Evolutionary conservation across 305 asterid species (phyloP).

Genomic region (Ilex paraguariensis): DNA sequence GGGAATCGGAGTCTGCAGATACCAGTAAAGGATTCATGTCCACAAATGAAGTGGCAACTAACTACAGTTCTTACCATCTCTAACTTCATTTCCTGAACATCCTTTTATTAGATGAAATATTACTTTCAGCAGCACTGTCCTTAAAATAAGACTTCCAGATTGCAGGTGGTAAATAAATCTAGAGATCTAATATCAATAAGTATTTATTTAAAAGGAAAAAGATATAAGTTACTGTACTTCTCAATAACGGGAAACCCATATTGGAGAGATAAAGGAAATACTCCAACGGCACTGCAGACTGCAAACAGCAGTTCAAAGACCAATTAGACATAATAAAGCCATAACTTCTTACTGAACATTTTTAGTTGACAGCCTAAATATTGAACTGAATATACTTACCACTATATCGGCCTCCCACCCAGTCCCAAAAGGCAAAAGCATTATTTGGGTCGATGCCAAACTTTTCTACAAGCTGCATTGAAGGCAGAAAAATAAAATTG

Average conservation of each 20-base stretch:
- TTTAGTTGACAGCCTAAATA: no score
- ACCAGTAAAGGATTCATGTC: no score
- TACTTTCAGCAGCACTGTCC: no score
- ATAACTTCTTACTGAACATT: conserved; percentile 13
- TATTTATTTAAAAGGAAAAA: conserved; percentile 10
- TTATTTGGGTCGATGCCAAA: conserved; percentile 97
- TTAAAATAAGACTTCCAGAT: no score
- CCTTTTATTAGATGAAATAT: no score
- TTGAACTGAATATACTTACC: conserved; percentile 41
- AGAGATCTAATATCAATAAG: not conserved
- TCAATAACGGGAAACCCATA: conserved; percentile 87
- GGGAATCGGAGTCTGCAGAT: no score
- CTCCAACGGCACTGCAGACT: conserved; percentile 99
- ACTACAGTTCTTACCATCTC: no score
- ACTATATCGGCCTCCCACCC: conserved; percentile 99
- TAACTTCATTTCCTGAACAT: no score
- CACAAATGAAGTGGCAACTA: no score
- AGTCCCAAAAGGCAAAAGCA: conserved; percentile 99
- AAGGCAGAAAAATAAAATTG: conserved; percentile 13
- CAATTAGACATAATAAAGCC: conserved; percentile 16
- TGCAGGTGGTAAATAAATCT: no score
- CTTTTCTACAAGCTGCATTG: conserved; percentile 88
- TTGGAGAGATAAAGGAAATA: conserved; percentile 95
- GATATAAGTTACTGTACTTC: conserved; percentile 49
- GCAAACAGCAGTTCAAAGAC: conserved; percentile 39